Conservation (phyloP, 2,329 filamentous ascomycete genomes). For the Aspergillus transmontanensis region DNA sequence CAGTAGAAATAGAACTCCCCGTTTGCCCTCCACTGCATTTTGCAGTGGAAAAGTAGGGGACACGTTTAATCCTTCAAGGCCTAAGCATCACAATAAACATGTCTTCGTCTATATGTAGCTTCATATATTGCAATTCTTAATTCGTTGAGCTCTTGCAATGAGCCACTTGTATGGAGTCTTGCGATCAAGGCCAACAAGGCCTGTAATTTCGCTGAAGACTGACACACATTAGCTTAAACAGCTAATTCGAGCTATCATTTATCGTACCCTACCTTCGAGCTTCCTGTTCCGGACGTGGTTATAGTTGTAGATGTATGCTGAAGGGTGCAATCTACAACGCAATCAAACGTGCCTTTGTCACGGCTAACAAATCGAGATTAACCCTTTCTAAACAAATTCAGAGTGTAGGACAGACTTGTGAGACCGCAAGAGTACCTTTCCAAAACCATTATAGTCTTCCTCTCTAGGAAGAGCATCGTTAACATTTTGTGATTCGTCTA, state of each 20-base stretch:
- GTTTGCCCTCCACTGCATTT: neutral
- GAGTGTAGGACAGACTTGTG: neutral
- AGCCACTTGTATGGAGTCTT: neutral
- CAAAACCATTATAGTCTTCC: neutral
- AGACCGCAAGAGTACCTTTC: neutral
- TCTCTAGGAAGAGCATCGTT: neutral
- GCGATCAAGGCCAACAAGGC: neutral
- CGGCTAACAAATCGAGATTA: neutral
- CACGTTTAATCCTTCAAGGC: neutral
- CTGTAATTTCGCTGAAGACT: neutral
- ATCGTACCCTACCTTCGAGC: neutral
- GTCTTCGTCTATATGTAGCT: neutral
- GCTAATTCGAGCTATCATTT: neutral
- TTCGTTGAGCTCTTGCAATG: neutral
- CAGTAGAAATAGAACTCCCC: too few species aligned
- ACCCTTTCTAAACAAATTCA: neutral
- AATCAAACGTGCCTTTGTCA: neutral
- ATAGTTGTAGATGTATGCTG: neutral
- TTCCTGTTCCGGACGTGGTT: neutral
- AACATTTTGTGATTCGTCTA: neutral
- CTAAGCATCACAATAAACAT: neutral
- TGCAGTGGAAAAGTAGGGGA: neutral
- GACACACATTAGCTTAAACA: neutral
- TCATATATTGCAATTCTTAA: neutral
- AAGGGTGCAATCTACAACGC: conserved; percentile 2